phyloP scores from a whole-genome alignment of 306 rosid species.

The Acacia confusa region DNA sequence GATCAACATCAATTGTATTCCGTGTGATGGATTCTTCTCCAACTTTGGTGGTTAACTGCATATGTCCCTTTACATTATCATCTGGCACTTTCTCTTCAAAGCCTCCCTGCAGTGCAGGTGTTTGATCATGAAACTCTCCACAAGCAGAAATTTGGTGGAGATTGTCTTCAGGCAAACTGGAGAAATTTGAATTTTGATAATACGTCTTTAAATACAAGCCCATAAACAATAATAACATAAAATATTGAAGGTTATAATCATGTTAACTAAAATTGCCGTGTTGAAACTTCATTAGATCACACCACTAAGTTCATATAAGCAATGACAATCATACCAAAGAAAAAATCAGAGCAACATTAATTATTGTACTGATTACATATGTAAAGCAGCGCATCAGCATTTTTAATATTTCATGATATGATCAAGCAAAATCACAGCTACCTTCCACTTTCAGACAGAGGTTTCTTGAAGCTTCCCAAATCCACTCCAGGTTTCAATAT shows the following conservation, averaged over 20 bases:
- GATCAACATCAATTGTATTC: constrained; percentile 53
- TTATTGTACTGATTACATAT: not conserved
- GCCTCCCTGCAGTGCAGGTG: constrained; percentile 50
- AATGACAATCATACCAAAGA: not conserved
- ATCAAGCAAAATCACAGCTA: constrained; percentile 36
- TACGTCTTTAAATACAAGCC: constrained; percentile 23
- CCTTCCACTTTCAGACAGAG: constrained; percentile 77
- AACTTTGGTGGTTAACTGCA: constrained; percentile 43
- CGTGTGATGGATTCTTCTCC: constrained; percentile 55
- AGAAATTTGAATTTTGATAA: constrained; percentile 18
- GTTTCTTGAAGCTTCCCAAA: constrained; percentile 67
- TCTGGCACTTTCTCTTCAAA: constrained; percentile 53
- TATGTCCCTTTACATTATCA: constrained; percentile 50
- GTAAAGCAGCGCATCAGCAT: constrained; percentile 3
- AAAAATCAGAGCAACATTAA: not conserved
- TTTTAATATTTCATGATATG: constrained; percentile 11
- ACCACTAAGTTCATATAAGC: not conserved
- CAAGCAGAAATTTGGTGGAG: constrained; percentile 47
- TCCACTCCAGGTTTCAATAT: constrained; percentile 65
- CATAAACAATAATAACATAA: not conserved
- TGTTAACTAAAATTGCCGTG: not conserved
- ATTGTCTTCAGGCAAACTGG: constrained; percentile 81
- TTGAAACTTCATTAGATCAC: not conserved
- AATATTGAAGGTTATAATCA: not conserved
- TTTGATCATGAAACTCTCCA: constrained; percentile 61